Base-by-base conservation (phyloP, 345 rosid genomes). In the Ceriops tagal region DNA sequence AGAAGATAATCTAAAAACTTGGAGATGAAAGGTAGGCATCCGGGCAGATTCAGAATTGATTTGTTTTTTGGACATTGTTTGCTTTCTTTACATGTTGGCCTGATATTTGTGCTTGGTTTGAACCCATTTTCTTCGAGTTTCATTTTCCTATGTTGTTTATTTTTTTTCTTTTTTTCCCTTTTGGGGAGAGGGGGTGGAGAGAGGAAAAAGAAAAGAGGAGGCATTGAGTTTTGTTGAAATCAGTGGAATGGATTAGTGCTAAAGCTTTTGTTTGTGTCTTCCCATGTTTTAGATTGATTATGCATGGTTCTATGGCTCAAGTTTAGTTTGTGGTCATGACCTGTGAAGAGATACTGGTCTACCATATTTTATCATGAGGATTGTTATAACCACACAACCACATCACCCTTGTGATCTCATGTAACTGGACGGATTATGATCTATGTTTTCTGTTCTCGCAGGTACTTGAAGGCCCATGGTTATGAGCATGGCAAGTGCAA, bases 381-480 rank as follows among this genome's bases (percentile, higher is more conserved):
- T 10, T 56, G 11, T 70, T 31, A 58, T 20, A 51, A 56, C 64
- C 62, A 65, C 16, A 31, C 9, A 26, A 49, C 24, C 58, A 2
- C 3, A 11, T 1, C 2, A n/a, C 57, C 32, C 11, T 11, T 32
- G 31, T 62, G 53, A 62, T 58, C 35, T 47, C 20, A 27, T 22
- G 27, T 55, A 19, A 32, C 20, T 31, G 53, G 11, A 28, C 5
- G 10, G 31, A 26, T 68, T 47, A 72, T 64, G 57, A 39, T 28
- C 7, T 13, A 34, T 66, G 64, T 72, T 35, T 22, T 16, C 55
- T 57, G 30, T 58, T 69, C 31, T 62, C 73, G 80, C 87, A 90
- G 96, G 91, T 83, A 88, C 95, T 83, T 90, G 85, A 74, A 70
- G 67, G 62, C 73, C 61, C 61, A 43, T 76, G 71, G 78, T 43